Conservation (phyloP, 1,284 basidiomycete species). For the Leccinum proximum region DNA sequence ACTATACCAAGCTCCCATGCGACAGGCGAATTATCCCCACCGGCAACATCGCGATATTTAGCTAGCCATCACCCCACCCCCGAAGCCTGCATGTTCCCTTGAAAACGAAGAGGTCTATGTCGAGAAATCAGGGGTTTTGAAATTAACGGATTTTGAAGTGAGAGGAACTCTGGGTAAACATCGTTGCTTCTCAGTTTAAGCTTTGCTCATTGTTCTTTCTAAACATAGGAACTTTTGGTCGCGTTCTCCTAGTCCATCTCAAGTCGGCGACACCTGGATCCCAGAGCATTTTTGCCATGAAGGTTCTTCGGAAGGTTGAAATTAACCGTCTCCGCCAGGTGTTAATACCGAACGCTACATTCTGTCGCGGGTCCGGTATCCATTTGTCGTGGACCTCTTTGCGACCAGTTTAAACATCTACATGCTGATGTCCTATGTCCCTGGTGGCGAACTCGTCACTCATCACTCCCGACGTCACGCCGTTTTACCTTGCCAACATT, state of each 20-base stretch:
- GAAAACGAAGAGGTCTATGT: slow-evolving; percentile 70
- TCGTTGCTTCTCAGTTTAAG: slow-evolving; percentile 6
- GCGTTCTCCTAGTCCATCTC: slow-evolving; percentile 83
- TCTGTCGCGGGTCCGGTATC: slow-evolving; percentile 80
- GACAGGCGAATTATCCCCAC: slow-evolving; percentile 11
- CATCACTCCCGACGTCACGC: slow-evolving; percentile 96
- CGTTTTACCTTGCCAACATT: slow-evolving; percentile 98
- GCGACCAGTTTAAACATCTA: slow-evolving; percentile 95
- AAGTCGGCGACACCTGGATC: slow-evolving; percentile 45
- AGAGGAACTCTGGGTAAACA: slow-evolving; percentile 68
- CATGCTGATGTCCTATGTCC: slow-evolving; percentile 99
- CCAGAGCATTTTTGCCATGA: slow-evolving; percentile 85
- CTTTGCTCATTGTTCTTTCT: slow-evolving; percentile 6
- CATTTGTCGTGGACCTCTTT: slow-evolving; percentile 86
- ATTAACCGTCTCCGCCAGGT: slow-evolving; percentile 96
- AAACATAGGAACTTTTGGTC: slow-evolving; percentile 95
- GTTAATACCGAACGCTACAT: slow-evolving; percentile 98
- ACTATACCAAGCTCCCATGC: slow-evolving; percentile 6
- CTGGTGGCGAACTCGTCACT: slow-evolving; percentile 96
- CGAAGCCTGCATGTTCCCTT: slow-evolving; percentile 50
- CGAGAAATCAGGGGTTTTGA: slow-evolving; percentile 49
- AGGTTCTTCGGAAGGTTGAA: slow-evolving; percentile 90
- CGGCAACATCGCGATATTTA: slow-evolving; percentile 16
- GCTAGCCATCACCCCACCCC: slow-evolving; percentile 28
- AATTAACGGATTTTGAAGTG: slow-evolving; percentile 77